Evolutionary conservation across 1,139 yeast species (phyloP).

Genomic region (Sporopachydermia cereana): DNA sequence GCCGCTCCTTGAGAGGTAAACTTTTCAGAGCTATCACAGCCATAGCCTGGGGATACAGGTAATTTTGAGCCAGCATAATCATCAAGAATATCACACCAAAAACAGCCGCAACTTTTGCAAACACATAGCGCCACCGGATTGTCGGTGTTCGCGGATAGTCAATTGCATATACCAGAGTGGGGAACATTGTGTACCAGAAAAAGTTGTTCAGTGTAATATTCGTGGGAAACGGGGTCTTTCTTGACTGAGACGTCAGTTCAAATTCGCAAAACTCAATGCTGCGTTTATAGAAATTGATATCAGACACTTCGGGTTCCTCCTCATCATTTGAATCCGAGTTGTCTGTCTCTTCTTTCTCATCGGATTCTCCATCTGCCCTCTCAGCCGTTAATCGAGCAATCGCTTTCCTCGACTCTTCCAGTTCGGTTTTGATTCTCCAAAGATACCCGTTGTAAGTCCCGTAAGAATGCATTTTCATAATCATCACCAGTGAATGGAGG

Average conservation of each 20-base stretch:
- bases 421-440: constrained; percentile 54
- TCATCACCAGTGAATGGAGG: constrained; percentile 69
- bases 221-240: constrained; percentile 42
- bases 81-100: constrained; percentile 80
- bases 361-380: constrained; percentile 2
- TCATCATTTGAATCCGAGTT: constrained; percentile 11
- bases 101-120: constrained; percentile 63
- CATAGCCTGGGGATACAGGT: constrained; percentile 65
- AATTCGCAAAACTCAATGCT: constrained; percentile 52
- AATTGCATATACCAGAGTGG: constrained; percentile 69
- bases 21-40: constrained; percentile 41
- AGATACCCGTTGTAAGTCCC: constrained; percentile 83
- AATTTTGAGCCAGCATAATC: constrained; percentile 71
- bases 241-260: constrained; percentile 42
- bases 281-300: constrained; percentile 26
- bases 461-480: constrained; percentile 91
- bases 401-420: constrained; percentile 33
- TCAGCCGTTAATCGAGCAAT: constrained; percentile 11
- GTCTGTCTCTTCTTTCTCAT: constrained; percentile 8
- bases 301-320: constrained; percentile 10
- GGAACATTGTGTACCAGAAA: constrained; percentile 76
- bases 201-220: constrained; percentile 59
- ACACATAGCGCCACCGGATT: constrained; percentile 60
- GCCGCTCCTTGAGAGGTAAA: constrained; percentile 34
- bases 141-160: constrained; percentile 65